Percentiles rank a stretch among this genome's conserved stretches.
Evolutionary conservation across 108 stramenopile genomes (phyloP).

Genomic region (Parietichytrium sp.): DNA sequence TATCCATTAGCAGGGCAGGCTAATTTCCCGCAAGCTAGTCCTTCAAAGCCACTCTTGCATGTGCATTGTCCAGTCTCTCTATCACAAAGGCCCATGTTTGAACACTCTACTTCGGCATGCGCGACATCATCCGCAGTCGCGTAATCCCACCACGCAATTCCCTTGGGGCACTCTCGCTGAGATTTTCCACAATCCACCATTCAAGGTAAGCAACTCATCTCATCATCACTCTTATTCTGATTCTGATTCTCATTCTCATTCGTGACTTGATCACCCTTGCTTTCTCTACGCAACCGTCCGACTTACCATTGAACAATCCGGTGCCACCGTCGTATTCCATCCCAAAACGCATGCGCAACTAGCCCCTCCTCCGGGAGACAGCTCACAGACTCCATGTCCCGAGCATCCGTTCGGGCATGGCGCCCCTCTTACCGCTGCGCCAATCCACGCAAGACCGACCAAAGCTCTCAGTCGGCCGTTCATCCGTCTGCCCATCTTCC

Average conservation of each 20-base stretch:
- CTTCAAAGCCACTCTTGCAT: conserved; percentile 56
- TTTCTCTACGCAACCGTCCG: no score
- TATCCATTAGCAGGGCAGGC: conserved; percentile 46
- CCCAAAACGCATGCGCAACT: neutral
- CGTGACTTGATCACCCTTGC: conserved; percentile 45
- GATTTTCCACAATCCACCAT: no score
- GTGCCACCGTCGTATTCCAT: neutral
- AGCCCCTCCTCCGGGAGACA: neutral
- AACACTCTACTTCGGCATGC: conserved; percentile 41
- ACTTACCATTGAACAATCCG: conserved; percentile 24
- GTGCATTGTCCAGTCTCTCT: conserved; percentile 42
- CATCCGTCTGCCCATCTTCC: no score
- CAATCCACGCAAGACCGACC: no score
- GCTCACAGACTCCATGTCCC: conserved; percentile 6
- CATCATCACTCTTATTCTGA: no score
- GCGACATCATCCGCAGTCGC: conserved; percentile 44
- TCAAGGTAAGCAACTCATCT: no score
- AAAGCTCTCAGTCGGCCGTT: no score
- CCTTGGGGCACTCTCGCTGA: conserved; percentile 56
- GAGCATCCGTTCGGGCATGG: conserved; percentile 35
- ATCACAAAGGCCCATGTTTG: conserved; percentile 45
- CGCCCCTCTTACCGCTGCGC: no score
- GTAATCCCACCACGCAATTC: conserved; percentile 56
- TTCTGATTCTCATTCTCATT: no score
- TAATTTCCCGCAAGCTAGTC: conserved; percentile 52